Conservation (phyloP, 108 stramenopile species). For the Cyclotella atomus region DNA sequence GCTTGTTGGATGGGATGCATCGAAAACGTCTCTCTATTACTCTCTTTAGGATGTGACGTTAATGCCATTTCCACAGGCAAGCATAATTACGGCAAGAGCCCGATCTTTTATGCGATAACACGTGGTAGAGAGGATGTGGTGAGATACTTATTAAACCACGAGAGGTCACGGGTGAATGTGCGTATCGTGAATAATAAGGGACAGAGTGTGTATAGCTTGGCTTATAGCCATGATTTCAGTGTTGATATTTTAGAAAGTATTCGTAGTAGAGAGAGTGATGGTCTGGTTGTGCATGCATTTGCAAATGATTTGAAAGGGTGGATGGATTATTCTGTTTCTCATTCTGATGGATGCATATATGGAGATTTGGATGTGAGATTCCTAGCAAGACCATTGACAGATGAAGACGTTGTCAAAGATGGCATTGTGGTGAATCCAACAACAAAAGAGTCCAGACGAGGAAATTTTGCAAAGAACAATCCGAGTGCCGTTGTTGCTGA, state of each 20-base stretch:
- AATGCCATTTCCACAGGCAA: conserved; percentile 58
- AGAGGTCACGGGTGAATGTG: conserved; percentile 42
- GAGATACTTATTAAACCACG: conserved; percentile 40
- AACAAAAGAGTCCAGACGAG: conserved; percentile 55
- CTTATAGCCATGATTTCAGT: conserved; percentile 46
- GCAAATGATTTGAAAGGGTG: conserved; percentile 27
- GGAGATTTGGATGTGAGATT: conserved; percentile 83
- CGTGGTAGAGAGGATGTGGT: conserved; percentile 69
- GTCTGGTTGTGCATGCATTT: neutral
- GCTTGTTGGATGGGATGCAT: conserved; percentile 78
- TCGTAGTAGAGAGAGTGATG: conserved; percentile 17
- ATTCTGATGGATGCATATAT: conserved; percentile 71
- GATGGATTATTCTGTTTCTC: conserved; percentile 65
- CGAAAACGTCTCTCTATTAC: conserved; percentile 54
- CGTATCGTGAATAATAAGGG: conserved; percentile 90
- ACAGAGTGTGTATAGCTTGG: conserved; percentile 72
- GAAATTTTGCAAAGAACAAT: conserved; percentile 65
- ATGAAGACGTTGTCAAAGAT: conserved; percentile 55
- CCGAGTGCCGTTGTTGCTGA: too few relatives aligned
- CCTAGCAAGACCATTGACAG: conserved; percentile 47
- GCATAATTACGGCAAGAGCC: conserved; percentile 80
- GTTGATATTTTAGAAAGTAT: conserved; percentile 32
- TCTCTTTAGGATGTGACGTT: conserved; percentile 57
- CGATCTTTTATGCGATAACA: conserved; percentile 84
- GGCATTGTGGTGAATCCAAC: conserved; percentile 63